Conservation (phyloP, 2,329 filamentous ascomycete species). For the Penicillium olsonii region DNA sequence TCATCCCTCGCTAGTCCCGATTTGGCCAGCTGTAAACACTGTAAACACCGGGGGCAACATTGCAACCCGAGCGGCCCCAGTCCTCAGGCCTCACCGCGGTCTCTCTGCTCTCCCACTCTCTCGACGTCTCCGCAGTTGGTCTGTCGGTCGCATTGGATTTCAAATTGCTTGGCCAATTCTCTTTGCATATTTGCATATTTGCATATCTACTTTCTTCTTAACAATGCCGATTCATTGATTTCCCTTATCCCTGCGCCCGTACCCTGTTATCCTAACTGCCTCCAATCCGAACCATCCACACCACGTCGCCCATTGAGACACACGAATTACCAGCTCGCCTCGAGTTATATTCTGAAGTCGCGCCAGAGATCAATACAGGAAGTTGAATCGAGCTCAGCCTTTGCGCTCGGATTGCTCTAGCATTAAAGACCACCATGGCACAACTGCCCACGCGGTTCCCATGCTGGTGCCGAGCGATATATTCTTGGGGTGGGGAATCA, state of each 20-base stretch:
- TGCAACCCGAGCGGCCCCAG: conserved; percentile 32
- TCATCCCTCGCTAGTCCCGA: conserved; percentile 35
- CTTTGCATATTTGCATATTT: conserved; percentile 2
- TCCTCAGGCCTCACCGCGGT: conserved; percentile 38
- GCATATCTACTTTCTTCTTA: conserved; percentile 4
- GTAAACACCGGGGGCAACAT: background rate
- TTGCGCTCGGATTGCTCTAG: conserved; percentile 6
- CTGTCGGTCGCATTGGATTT: background rate
- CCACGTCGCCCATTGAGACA: conserved; percentile 2
- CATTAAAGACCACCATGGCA: conserved; percentile 42
- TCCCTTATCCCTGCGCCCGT: conserved; percentile 15
- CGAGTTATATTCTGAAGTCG: background rate
- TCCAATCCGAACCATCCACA: conserved; percentile 1
- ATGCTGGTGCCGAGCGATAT: conserved; percentile 87
- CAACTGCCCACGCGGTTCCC: conserved; percentile 75
- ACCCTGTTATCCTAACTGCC: conserved; percentile 13
- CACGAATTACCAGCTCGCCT: background rate
- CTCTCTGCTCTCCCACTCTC: conserved; percentile 8
- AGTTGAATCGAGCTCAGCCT: background rate
- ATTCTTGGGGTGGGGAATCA: conserved; percentile 93
- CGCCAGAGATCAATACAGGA: background rate
- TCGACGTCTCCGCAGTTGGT: conserved; percentile 8
- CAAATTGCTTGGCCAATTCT: background rate
- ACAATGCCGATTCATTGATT: conserved; percentile 16
- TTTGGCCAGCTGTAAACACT: conserved; percentile 33